A percentile compares a stretch with the other conserved stretches of the same genome.
Conservation (phyloP, 2,329 filamentous ascomycete species). For the Onygenales sp. region DNA sequence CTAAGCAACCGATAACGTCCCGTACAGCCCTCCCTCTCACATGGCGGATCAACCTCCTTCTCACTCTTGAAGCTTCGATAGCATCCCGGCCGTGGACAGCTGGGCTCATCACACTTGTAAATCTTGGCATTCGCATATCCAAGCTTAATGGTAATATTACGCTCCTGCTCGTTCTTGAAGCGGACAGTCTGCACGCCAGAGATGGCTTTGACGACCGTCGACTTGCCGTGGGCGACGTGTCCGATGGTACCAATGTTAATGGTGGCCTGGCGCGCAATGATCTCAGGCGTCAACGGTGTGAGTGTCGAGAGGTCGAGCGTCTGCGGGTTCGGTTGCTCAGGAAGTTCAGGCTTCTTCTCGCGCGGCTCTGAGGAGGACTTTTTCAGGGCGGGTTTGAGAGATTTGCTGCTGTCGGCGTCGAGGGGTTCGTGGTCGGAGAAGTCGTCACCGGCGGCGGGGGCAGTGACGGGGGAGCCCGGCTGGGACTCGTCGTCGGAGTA, state of each 20-base stretch:
- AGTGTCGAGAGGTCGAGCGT: slow-evolving; percentile 74
- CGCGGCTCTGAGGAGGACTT: slow-evolving; percentile 46
- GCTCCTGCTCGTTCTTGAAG: slow-evolving; percentile 99
- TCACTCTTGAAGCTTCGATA: slow-evolving; percentile 97
- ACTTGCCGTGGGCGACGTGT: slow-evolving; percentile 98
- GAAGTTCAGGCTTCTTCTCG: slow-evolving; percentile 56
- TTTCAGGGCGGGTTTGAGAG: slow-evolving; percentile 79
- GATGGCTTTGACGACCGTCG: slow-evolving; percentile 97
- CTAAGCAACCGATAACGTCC: slow-evolving; percentile 82
- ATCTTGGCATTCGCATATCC: slow-evolving; percentile 99
- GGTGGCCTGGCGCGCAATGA: slow-evolving; percentile 94
- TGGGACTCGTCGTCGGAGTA: slow-evolving; percentile 46
- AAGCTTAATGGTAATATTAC: slow-evolving; percentile 99
- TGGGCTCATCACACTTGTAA: slow-evolving; percentile 91
- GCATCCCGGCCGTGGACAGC: slow-evolving; percentile 89
- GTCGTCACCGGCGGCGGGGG: slow-evolving; percentile 44
- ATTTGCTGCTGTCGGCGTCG: slow-evolving; percentile 50
- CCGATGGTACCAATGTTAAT: slow-evolving; percentile 99
- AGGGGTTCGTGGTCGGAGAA: slow-evolving; percentile 67
- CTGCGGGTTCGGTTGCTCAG: slow-evolving; percentile 87
- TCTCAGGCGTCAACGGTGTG: slow-evolving; percentile 83
- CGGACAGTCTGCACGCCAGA: slow-evolving; percentile 97
- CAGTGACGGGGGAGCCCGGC: slow-evolving; percentile 44
- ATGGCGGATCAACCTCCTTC: slow-evolving; percentile 95
- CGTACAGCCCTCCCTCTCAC: slow-evolving; percentile 82